phyloP scores from a whole-genome alignment of 257 asterid genomes.

The Mitragyna speciosa region DNA sequence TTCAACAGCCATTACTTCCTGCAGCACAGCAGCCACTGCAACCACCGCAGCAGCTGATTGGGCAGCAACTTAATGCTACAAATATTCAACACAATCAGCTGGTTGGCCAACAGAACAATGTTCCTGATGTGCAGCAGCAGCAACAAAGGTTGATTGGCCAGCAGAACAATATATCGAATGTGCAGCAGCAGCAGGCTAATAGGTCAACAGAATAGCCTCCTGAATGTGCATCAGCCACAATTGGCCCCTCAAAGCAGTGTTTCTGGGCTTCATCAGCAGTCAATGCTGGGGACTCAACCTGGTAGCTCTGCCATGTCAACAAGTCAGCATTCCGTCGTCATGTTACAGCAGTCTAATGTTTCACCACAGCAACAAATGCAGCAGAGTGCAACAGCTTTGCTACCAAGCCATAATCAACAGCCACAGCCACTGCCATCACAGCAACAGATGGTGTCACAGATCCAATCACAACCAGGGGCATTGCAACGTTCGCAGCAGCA shows the following conservation, averaged over 20 bases:
- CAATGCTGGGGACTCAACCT: conserved; percentile 74
- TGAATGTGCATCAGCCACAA: conserved; percentile 75
- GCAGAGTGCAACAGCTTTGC: conserved; percentile 51
- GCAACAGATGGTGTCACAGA: conserved; percentile 84
- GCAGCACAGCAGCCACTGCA: conserved; percentile 62
- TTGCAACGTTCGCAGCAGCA: conserved; percentile 85
- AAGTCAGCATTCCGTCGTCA: conserved; percentile 68
- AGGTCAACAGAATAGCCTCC: conserved; percentile 69
- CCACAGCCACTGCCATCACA: conserved; percentile 65
- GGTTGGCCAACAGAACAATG: conserved; percentile 65
- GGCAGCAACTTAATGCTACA: conserved; percentile 61
- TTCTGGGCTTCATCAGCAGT: conserved; percentile 82
- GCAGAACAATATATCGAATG: conserved; percentile 58
- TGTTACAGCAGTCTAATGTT: conserved; percentile 73
- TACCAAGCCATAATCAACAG: conserved; percentile 65
- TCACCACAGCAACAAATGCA: conserved; percentile 78
- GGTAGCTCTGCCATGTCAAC: conserved; percentile 58
- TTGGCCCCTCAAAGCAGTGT: conserved; percentile 62
- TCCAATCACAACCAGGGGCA: conserved; percentile 80
- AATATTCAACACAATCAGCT: conserved; percentile 78
- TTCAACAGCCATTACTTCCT: conserved; percentile 59
- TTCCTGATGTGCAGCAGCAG: conserved; percentile 69
- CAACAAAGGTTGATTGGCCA: conserved; percentile 77
- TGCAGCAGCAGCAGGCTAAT: conserved; percentile 66
- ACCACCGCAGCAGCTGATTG: conserved; percentile 60